Conservation (phyloP, 495 filamentous ascomycete species). For the Podospora pseudopauciseta region DNA sequence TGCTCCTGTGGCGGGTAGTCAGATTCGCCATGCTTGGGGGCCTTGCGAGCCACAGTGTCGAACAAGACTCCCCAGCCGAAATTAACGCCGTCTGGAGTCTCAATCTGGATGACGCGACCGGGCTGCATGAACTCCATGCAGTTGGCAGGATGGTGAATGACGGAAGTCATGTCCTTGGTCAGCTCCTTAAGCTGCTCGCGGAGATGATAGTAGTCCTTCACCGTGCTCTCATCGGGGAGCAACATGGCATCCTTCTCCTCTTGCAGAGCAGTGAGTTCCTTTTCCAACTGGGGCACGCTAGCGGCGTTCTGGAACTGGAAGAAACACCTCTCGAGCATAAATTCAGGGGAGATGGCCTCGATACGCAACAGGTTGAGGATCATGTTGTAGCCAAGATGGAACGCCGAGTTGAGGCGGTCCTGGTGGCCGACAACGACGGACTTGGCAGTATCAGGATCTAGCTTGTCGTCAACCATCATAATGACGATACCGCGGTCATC, state of each 20-base stretch:
- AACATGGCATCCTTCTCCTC: slow-evolving; percentile 63
- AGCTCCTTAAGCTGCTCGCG: slow-evolving; percentile 77
- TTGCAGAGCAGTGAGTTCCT: slow-evolving; percentile 71
- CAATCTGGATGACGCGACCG: slow-evolving; percentile 80
- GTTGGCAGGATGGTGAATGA: slow-evolving; percentile 87
- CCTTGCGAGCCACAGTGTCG: slow-evolving; percentile 59
- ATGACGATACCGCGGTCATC: slow-evolving; percentile 99
- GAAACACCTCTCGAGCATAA: slow-evolving; percentile 95
- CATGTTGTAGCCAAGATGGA: slow-evolving; percentile 99
- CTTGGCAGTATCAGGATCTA: slow-evolving; percentile 91
- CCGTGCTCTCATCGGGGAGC: slow-evolving; percentile 78
- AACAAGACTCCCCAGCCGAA: slow-evolving; percentile 93
- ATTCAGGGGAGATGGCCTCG: slow-evolving; percentile 93
- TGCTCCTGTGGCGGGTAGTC: slow-evolving; percentile 66
- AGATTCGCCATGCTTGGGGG: slow-evolving; percentile 56
- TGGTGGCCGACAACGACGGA: slow-evolving; percentile 94
- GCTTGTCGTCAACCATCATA: slow-evolving; percentile 97
- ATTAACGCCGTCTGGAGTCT: slow-evolving; percentile 62
- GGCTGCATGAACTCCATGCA: slow-evolving; percentile 73
- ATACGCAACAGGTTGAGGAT: slow-evolving; percentile 92
- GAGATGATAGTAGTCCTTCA: slow-evolving; percentile 88
- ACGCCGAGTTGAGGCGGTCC: slow-evolving; percentile 93
- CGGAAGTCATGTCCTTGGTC: slow-evolving; percentile 76
- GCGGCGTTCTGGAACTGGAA: slow-evolving; percentile 96
- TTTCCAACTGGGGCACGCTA: slow-evolving; percentile 75